Evolutionary conservation across 495 filamentous ascomycete species (phyloP), one percentile per base, ranked within the genome.

Genomic region (Penicillium chermesinum): DNA sequence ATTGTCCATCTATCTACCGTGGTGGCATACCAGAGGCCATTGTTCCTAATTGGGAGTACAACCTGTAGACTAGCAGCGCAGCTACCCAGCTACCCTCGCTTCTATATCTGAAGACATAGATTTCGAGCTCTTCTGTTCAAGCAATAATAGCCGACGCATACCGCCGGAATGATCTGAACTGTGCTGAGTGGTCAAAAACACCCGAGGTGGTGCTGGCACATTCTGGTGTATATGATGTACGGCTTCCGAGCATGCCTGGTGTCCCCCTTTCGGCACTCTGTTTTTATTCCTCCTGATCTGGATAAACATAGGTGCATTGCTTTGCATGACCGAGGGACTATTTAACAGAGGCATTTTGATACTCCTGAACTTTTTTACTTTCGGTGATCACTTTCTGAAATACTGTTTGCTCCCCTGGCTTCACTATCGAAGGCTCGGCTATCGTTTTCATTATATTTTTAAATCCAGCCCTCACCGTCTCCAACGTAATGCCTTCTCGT

Each of bases 211-310:
- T 10, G 4, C 25, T 10, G 5, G 25, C 25, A 30, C 25, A 30
- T 32, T 44, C 19, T 44, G 30, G 41, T 25, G 32, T 42, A 33
- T 5, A 18, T 17, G 41, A 33, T 44, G 41, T 25, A n/a, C 19
- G 40, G 21, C 40, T 21, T 42, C 16, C 35, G 13, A 38, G 35
- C 33, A 44, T 10, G 16, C 13, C 13, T 10, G 2, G 27, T 27
- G 7, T 10, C 25, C 25, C 25, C 25, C 25, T 30, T 30, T 30
- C n/a, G 25, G 25, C 10, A 10, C 25, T 30, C 4, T 30, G 25
- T 30, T 30, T 30, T 30, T 10, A 5, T 30, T 30, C 10, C 25
- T 30, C 25, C 25, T 30, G 10, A 30, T 30, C 4, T 4, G 25
- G 25, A 30, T 30, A 30, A n/a, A n/a, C n/a, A n/a, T n/a, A n/a